Evolutionary conservation across 1,284 basidiomycete species (phyloP), one percentile per base, ranked within the genome.

Genomic region (Cutaneotrichosporon cutaneum): DNA sequence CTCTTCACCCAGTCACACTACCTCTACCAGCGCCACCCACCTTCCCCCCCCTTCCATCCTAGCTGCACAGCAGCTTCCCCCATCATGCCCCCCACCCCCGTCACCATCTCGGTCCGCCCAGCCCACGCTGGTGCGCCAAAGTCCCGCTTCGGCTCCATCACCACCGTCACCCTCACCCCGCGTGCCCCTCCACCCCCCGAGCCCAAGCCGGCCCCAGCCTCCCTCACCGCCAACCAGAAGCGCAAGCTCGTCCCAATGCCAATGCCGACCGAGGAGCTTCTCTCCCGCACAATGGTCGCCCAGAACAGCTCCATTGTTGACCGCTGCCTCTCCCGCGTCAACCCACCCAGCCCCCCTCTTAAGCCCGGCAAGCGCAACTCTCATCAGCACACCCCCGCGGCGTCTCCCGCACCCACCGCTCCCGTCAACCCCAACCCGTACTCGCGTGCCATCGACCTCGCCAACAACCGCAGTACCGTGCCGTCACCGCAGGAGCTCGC

Each of bases 401-500:
- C 53, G 32, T 66, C 60, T 6, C 60, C 62, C 1, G 61, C 59
- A 0, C 62, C 63, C 26, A 33, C 59, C 6, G 56, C 42, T 21
- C 54, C 56, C 32, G 10, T 21, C 42, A 47, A 33, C 26, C 50
- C 68, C 47, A 70, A 74, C 55, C 72, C 70, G 7, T 74, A 74
- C 61, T 71, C 70, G n/a, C 68, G 66, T 35, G 45, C 58, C n/a
- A 55, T 56, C 22, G 72, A 74, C 55, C 65, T 70, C 35, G 67
- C 66, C 58, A 74, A 74, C 61, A 70, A 66, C 6, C 67, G 72
- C 33, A 69, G 68, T 27, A 62, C 59, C 30, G 56, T 69, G 18
- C 72, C 71, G 1, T 74, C 72, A 1, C 70, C 70, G 1, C 64
- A 62, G 26, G 72, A 74, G 60, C 60, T 71, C 32, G 58, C 62